A percentile compares a stretch with the other conserved stretches of the same genome.
Evolutionary conservation across 306 rosid genomes (phyloP).

Genomic region (Vachellia collinsii): DNA sequence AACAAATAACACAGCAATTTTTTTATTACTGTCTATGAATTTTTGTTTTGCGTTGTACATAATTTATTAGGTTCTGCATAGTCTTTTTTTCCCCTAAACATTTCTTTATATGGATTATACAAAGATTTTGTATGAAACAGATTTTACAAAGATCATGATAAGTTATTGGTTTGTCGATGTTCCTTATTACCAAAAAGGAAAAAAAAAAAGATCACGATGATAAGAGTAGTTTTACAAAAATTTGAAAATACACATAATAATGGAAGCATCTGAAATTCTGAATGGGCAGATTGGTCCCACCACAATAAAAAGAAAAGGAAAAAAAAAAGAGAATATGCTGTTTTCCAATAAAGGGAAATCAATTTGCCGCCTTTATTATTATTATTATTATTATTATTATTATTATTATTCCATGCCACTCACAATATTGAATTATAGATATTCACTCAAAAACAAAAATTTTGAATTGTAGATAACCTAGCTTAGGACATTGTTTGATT

Average conservation of each 20-base stretch:
- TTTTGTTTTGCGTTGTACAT: neutral
- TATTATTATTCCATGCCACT: neutral
- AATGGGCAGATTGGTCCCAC: slow-evolving; percentile 12
- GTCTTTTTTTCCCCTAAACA: no score
- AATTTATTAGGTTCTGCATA: no score
- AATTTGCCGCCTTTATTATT: neutral
- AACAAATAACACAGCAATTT: no score
- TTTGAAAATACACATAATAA: neutral
- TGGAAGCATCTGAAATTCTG: neutral
- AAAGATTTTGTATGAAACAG: neutral
- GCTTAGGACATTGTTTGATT: neutral
- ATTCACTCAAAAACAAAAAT: no score
- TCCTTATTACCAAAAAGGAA: no score
- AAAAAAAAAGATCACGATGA: neutral
- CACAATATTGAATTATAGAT: neutral
- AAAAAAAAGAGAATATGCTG: neutral
- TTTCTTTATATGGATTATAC: neutral
- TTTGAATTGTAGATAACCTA: no score
- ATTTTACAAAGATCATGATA: neutral
- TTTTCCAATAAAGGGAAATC: neutral
- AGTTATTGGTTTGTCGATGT: neutral
- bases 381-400: neutral
- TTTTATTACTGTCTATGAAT: no score
- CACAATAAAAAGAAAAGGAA: neutral
- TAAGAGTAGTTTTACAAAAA: neutral